These are phyloP conservation scores for Elasticomyces elasticus DNA, from an alignment of 495 filamentous ascomycete genomes.

Conservation along the genomic window DNA sequence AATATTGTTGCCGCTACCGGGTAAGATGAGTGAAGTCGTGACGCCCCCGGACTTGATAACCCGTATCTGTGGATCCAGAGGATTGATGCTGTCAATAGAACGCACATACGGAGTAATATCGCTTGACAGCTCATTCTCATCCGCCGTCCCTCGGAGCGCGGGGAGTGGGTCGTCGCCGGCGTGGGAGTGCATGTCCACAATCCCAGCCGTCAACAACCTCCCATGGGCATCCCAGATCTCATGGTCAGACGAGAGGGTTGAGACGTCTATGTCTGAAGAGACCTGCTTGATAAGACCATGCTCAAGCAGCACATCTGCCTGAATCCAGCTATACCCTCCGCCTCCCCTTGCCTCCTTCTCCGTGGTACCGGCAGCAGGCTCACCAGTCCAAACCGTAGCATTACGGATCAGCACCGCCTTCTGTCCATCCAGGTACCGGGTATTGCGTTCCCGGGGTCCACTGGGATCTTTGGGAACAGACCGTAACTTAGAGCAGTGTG, in stretches of 20 bases:
- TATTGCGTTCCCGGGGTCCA: slow-evolving; percentile 19
- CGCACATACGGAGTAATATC: slow-evolving; percentile 47
- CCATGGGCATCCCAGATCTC: slow-evolving; percentile 44
- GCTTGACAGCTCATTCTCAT: slow-evolving; percentile 35
- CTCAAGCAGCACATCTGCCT: slow-evolving; percentile 23
- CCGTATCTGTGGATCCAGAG: slow-evolving; percentile 44
- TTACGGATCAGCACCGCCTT: slow-evolving; percentile 23
- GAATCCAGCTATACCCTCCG: slow-evolving; percentile 23
- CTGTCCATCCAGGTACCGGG: slow-evolving; percentile 20
- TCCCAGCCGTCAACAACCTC: slow-evolving; percentile 49
- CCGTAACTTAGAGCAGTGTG: slow-evolving; percentile 17
- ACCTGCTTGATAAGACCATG: slow-evolving; percentile 23
- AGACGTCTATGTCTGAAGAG: slow-evolving; percentile 8
- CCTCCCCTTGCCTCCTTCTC: slow-evolving; percentile 17
- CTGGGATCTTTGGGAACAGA: slow-evolving; percentile 9
- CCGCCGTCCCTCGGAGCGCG: slow-evolving; percentile 33
- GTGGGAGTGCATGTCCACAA: slow-evolving; percentile 62
- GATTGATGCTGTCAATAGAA: slow-evolving; percentile 47
- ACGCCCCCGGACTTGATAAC: slow-evolving; percentile 61
- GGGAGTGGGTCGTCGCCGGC: slow-evolving; percentile 24
- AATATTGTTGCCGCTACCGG: slow-evolving; percentile 56
- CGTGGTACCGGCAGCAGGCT: slow-evolving; percentile 13
- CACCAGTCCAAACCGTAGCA: slow-evolving; percentile 27
- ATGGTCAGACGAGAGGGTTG: slow-evolving; percentile 10
- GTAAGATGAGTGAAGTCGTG: slow-evolving; percentile 54